phyloP scores from a whole-genome alignment of 2,329 filamentous ascomycete species.

The Orbilia javanica region DNA sequence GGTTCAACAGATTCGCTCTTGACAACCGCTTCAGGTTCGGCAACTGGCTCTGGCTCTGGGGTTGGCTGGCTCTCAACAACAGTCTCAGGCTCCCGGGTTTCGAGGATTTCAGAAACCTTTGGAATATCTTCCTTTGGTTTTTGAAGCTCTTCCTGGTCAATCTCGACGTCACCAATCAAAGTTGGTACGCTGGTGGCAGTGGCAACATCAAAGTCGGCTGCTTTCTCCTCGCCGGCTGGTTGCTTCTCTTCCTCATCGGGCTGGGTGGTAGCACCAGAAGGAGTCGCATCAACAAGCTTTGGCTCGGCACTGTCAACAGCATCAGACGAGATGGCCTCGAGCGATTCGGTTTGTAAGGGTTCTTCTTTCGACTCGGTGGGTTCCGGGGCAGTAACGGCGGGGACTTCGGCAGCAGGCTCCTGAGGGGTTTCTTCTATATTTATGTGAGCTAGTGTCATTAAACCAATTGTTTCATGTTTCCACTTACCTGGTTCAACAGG shows the following conservation, averaged over 20 bases:
- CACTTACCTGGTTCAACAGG: slow-evolving; percentile 41
- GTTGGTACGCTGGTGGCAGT: slow-evolving; percentile 48
- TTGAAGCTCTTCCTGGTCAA: slow-evolving; percentile 39
- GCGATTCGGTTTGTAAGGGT: not conserved
- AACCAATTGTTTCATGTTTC: not conserved
- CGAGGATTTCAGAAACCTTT: slow-evolving; percentile 45
- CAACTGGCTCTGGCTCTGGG: not conserved
- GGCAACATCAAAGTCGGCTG: slow-evolving; percentile 39
- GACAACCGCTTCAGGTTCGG: not conserved
- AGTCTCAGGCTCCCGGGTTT: slow-evolving; percentile 10
- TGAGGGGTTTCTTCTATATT: slow-evolving; percentile 30
- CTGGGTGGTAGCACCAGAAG: slow-evolving; percentile 22
- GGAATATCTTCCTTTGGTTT: slow-evolving; percentile 50
- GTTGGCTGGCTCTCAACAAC: slow-evolving; percentile 3
- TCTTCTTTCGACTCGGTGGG: slow-evolving; percentile 9
- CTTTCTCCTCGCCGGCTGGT: slow-evolving; percentile 21
- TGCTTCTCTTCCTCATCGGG: not conserved
- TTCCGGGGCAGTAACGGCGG: slow-evolving; percentile 4
- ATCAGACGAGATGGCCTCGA: not conserved
- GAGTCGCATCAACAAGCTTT: slow-evolving; percentile 13
- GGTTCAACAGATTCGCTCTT: slow-evolving; percentile 9
- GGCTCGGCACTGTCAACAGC: not conserved
- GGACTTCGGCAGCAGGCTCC: slow-evolving; percentile 22
- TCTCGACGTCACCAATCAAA: slow-evolving; percentile 45
- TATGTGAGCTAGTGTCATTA: slow-evolving; percentile 11